Evolutionary conservation across 768 basidiomycete genomes (phyloP).

Genomic region (Lepiota venenata): DNA sequence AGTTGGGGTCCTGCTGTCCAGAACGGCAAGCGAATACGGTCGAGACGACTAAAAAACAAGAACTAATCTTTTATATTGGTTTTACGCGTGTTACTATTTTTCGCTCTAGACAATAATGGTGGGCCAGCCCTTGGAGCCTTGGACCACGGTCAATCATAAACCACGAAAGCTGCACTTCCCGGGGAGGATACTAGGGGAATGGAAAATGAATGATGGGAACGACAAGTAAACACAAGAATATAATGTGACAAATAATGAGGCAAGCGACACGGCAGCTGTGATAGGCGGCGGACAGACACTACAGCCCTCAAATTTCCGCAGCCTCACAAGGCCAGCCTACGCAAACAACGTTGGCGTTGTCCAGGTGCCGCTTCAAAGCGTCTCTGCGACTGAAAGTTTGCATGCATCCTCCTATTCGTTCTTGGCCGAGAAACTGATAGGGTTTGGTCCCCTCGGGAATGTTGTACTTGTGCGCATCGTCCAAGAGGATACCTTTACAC

Average conservation of each 20-base stretch:
- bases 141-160: neutral
- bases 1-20: constrained; percentile 78
- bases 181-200: neutral
- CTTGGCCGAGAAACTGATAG: constrained; percentile 25
- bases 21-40: constrained; percentile 72
- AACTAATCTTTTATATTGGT: constrained; percentile 17
- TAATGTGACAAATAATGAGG: neutral
- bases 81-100: neutral
- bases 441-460: constrained; percentile 18
- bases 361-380: constrained; percentile 42
- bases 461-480: constrained; percentile 17
- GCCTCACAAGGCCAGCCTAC: constrained; percentile 20
- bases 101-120: neutral
- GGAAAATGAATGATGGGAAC: neutral
- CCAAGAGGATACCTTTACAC: constrained; percentile 37
- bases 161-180: neutral
- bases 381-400: constrained; percentile 41
- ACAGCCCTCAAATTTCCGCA: neutral
- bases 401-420: constrained; percentile 39
- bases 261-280: neutral
- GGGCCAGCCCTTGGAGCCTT: too few relatives aligned
- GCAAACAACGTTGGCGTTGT: constrained; percentile 29
- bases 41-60: constrained; percentile 43
- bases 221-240: neutral
- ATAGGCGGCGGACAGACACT: neutral